Conservation (phyloP, 768 basidiomycete species). For the Auricularia cornea region DNA sequence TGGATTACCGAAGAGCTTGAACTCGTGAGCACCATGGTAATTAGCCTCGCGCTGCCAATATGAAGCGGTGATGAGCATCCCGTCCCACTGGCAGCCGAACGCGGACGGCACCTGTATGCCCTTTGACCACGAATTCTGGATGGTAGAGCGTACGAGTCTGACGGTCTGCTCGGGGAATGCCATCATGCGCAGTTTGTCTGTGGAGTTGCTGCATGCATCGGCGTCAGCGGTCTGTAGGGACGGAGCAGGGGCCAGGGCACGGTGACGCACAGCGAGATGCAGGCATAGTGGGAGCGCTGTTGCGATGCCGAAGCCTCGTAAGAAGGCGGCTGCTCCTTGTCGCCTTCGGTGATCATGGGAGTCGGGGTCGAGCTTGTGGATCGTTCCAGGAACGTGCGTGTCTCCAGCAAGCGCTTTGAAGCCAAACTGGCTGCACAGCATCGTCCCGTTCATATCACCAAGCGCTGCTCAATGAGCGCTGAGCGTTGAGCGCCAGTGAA, state of each 20-base stretch:
- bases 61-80: neutral
- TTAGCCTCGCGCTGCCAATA: neutral
- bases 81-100: neutral
- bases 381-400: too few species aligned
- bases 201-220: constrained; percentile 3
- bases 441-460: too few species aligned
- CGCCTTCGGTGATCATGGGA: too few species aligned
- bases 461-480: too few species aligned
- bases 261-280: neutral
- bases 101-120: neutral
- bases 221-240: too few species aligned
- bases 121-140: neutral
- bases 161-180: neutral
- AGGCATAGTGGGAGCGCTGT: neutral
- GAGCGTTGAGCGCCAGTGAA: too few species aligned
- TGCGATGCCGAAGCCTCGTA: too few species aligned
- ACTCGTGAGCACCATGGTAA: neutral
- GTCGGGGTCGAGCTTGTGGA: too few species aligned
- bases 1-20: constrained; percentile 2
- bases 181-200: constrained; percentile 1
- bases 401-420: too few species aligned
- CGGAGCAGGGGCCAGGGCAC: neutral
- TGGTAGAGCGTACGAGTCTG: neutral
- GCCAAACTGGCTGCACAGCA: too few species aligned
- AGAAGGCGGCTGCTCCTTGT: too few species aligned